Percentiles rank a stretch among this genome's conserved stretches.
phyloP scores from a whole-genome alignment of 73 alveolate genomes.

The Breviolum minutum region DNA sequence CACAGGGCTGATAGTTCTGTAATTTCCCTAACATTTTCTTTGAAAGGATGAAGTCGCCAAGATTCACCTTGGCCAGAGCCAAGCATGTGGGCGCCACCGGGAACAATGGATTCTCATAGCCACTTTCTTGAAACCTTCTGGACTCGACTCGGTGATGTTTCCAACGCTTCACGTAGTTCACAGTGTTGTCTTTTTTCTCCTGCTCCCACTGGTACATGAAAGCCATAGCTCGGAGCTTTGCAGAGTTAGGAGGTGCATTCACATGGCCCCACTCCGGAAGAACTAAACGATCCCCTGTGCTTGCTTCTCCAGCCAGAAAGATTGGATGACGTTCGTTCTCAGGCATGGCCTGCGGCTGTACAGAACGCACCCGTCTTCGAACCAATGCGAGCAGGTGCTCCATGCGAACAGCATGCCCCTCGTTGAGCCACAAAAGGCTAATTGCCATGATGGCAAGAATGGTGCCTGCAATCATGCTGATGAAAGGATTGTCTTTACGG shows the following conservation, averaged over 20 bases:
- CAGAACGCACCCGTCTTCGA: neutral
- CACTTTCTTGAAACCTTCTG: neutral
- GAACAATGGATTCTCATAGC: conserved; percentile 1
- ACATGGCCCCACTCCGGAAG: conserved; percentile 26
- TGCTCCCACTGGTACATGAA: conserved; percentile 44
- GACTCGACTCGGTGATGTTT: conserved; percentile 19
- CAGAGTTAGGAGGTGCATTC: conserved; percentile 9
- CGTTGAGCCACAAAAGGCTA: conserved; percentile 9
- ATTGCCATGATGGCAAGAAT: neutral
- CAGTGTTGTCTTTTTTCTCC: conserved; percentile 11
- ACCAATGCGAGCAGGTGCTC: conserved; percentile 31
- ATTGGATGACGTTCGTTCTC: neutral
- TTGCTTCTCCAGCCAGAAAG: neutral
- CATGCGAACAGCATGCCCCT: conserved; percentile 26
- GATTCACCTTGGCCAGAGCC: conserved; percentile 28
- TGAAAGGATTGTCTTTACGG: neutral
- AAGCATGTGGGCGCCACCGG: conserved; percentile 35
- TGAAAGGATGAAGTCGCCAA: conserved; percentile 20
- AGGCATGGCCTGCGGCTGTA: neutral
- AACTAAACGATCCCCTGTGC: neutral
- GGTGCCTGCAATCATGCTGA: conserved; percentile 1
- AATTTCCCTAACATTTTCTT: conserved; percentile 22
- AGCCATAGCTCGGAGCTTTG: conserved; percentile 25
- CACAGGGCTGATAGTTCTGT: conserved; percentile 46
- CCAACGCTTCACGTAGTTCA: conserved; percentile 6